phyloP scores from a whole-genome alignment of 2,329 filamentous ascomycete genomes.

The Cylindrodendrum hubeiense region DNA sequence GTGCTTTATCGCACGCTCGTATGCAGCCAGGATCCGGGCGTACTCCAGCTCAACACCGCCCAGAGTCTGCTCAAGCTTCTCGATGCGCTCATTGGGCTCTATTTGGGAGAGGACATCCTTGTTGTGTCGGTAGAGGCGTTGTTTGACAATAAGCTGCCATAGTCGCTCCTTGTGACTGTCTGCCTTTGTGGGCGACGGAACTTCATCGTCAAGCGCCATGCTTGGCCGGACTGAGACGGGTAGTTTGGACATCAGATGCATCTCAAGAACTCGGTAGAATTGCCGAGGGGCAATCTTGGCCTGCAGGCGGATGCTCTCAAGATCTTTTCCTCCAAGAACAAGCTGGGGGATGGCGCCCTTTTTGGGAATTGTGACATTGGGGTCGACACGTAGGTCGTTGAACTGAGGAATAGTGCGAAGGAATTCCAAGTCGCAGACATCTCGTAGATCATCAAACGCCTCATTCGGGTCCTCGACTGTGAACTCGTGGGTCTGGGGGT shows the following conservation, averaged over 20 bases:
- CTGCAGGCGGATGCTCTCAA: conserved; percentile 69
- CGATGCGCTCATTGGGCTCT: conserved; percentile 74
- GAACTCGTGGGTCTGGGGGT: conserved; percentile 81
- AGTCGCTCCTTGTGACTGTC: conserved; percentile 75
- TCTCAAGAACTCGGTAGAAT: conserved; percentile 80
- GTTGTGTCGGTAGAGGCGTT: conserved; percentile 82
- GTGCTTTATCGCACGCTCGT: conserved; percentile 54
- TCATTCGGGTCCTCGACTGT: conserved; percentile 96
- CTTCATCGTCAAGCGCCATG: conserved; percentile 57
- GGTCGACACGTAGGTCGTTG: conserved; percentile 66
- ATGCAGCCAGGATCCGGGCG: conserved; percentile 69
- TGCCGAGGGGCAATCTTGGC: conserved; percentile 83
- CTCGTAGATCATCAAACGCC: conserved; percentile 83
- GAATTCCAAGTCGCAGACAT: conserved; percentile 77
- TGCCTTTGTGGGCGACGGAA: conserved; percentile 60
- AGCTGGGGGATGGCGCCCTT: conserved; percentile 60
- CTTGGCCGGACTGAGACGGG: conserved; percentile 68
- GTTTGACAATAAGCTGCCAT: conserved; percentile 83
- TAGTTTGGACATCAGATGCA: conserved; percentile 76
- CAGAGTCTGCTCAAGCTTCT: conserved; percentile 79
- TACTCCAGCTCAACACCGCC: conserved; percentile 79
- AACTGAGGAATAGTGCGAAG: conserved; percentile 73
- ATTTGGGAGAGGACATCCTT: conserved; percentile 77
- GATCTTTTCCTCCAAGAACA: conserved; percentile 69
- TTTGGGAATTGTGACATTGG: conserved; percentile 60